Conservation (phyloP, 140 eudicot species). For the Flaveria floridana region DNA sequence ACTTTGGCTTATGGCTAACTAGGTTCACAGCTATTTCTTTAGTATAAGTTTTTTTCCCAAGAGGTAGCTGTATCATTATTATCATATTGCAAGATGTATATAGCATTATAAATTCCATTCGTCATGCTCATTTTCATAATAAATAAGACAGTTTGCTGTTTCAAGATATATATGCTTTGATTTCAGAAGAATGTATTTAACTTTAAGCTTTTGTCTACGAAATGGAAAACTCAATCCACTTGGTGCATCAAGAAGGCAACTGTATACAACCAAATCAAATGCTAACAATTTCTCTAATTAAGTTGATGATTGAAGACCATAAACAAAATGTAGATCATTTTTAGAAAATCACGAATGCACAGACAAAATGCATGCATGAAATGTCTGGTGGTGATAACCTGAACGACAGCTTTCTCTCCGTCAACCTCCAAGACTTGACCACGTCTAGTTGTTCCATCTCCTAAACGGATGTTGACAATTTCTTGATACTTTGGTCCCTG, state of each 20-base stretch:
- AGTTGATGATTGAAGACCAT: background rate
- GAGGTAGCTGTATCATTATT: slow-evolving; percentile 6
- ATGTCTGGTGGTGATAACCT: slow-evolving; percentile 41
- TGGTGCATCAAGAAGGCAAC: background rate
- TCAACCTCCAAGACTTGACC: slow-evolving; percentile 98
- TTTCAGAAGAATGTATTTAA: background rate
- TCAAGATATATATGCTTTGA: background rate
- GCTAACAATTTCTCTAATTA: background rate
- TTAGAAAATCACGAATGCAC: background rate
- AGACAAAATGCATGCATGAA: background rate
- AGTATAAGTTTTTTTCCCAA: background rate
- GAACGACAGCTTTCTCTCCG: slow-evolving; percentile 98
- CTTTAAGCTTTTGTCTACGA: background rate
- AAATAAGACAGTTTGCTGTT: background rate
- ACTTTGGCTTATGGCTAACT: background rate
- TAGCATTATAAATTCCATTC: background rate
- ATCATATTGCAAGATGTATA: background rate
- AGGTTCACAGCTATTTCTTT: background rate
- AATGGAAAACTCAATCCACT: background rate
- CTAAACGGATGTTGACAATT: slow-evolving; percentile 89
- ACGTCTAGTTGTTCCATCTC: slow-evolving; percentile 95
- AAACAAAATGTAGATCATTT: background rate
- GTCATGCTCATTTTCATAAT: background rate
- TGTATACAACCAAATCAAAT: background rate
- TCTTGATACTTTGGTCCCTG: slow-evolving; percentile 97